Conservation (phyloP, 2,329 filamentous ascomycete genomes). For the Claviceps purpurea region DNA sequence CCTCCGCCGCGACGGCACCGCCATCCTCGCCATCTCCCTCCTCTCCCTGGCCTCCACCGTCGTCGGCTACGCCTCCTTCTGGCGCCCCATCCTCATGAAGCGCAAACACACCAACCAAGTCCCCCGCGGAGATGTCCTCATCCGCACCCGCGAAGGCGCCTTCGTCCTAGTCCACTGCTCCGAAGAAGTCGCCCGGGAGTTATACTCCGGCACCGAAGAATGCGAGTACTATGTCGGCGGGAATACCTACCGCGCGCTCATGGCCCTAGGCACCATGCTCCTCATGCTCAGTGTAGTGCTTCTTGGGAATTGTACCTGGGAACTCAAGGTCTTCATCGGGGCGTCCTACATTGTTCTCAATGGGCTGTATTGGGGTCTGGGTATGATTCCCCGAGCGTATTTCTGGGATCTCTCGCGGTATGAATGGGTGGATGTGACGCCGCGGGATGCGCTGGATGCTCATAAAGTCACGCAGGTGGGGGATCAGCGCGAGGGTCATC, state of each 20-base stretch:
- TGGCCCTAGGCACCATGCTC: constrained; percentile 43
- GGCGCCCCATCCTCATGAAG: constrained; percentile 40
- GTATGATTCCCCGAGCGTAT: constrained; percentile 31
- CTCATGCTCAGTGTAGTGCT: constrained; percentile 49
- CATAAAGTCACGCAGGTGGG: constrained; percentile 15
- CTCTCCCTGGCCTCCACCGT: constrained; percentile 40
- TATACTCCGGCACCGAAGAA: constrained; percentile 47
- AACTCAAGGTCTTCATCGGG: constrained; percentile 45
- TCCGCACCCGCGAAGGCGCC: constrained; percentile 45
- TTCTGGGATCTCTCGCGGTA: constrained; percentile 49
- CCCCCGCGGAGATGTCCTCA: constrained; percentile 45
- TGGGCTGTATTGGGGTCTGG: constrained; percentile 43
- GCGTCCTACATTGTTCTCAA: constrained; percentile 46
- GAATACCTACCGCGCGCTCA: constrained; percentile 35
- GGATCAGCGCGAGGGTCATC: constrained; percentile 25
- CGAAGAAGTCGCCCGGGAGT: constrained; percentile 47
- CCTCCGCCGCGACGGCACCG: constrained; percentile 22
- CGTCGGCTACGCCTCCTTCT: constrained; percentile 43
- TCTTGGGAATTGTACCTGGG: constrained; percentile 48
- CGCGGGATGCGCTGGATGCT: constrained; percentile 23
- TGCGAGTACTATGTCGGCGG: constrained; percentile 40
- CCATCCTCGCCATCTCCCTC: constrained; percentile 30
- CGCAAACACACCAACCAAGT: constrained; percentile 34
- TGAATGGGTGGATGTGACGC: constrained; percentile 26
- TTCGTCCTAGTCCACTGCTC: constrained; percentile 44